Base-by-base conservation (phyloP, 257 asterid species). In the Primulina huaijiensis region DNA sequence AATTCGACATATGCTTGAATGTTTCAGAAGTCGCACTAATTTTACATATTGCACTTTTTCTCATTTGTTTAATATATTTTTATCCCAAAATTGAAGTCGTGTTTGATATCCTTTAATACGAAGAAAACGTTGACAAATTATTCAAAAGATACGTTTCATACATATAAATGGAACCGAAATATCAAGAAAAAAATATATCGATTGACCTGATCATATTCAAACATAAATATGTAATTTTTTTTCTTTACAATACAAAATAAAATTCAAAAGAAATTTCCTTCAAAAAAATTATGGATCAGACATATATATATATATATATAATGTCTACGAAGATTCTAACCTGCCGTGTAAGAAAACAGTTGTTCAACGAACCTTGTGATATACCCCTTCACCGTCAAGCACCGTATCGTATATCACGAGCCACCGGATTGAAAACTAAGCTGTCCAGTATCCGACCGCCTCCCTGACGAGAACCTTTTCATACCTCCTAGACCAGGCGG, bases 401-500 rank as follows among this genome's bases (percentile, higher is more conserved):
- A 27, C 30, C 3, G 30, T 27, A 27, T 27, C 30, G 30, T 27
- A 3, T 27, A 27, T 27, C 30, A 27, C 30, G 30, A 3, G 57
- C 17, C 35, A 79, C 82, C 75, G 64, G 81, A 21, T 75, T 79
- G 19, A 84, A 83, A 21, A 92, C 11, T 85, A 87, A 0, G 78
- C 81, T 33, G 77, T 69, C 84, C 83, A 81, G 85, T 75, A 17
- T 71, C 85, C 21, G 92, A 80, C 57, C 89, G 81, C 77, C 97
- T 85, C 2, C 92, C 96, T 3, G 98, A 92, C 6, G 77, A 67
- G 65, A 86, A 85, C 84, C 87, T 84, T 65, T 74, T 85, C 81
- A 90, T 64, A 25, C 79, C 95, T 46, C 92, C 98, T 80, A 92
- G 77, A 64, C 85, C 80, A 62, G 92, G 89, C 6, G 89, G 77